Conservation (phyloP, 1,284 basidiomycete genomes). For the Farysia itapuensis region DNA sequence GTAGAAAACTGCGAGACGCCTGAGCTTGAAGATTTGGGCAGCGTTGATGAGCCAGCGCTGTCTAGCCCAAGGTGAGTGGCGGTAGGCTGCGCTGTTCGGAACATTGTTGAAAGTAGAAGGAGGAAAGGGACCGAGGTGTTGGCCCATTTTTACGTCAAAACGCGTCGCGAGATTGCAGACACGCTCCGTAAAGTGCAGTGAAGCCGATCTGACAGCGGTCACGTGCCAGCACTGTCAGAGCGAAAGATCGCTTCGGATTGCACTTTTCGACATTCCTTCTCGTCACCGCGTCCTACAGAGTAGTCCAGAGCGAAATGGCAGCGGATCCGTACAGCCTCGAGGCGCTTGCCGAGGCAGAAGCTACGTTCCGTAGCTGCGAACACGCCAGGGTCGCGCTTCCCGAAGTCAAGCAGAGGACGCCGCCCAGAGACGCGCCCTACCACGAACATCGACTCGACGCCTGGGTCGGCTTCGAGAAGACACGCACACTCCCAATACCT, state of each 20-base stretch:
- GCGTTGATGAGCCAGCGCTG: too few species aligned
- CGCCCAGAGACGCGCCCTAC: conserved; percentile 48
- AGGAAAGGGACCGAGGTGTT: too few species aligned
- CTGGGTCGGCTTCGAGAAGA: conserved; percentile 46
- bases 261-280: too few species aligned
- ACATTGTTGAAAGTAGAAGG: too few species aligned
- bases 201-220: not conserved
- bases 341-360: conserved; percentile 29
- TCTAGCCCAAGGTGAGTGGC: too few species aligned
- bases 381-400: conserved; percentile 31
- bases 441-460: conserved; percentile 46
- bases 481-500: conserved; percentile 47
- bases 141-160: too few species aligned
- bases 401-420: conserved; percentile 36
- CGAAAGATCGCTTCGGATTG: too few species aligned
- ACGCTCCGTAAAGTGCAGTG: too few species aligned
- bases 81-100: conserved; percentile 33
- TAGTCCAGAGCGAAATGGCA: conserved; percentile 20
- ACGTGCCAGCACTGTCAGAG: not conserved
- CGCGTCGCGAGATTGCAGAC: too few species aligned
- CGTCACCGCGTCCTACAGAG: too few species aligned
- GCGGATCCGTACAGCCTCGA: conserved; percentile 24
- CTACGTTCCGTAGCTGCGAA: conserved; percentile 24
- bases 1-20: too few species aligned
- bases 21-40: too few species aligned